phyloP scores from a whole-genome alignment of 257 asterid species.

The Gentiana straminea region DNA sequence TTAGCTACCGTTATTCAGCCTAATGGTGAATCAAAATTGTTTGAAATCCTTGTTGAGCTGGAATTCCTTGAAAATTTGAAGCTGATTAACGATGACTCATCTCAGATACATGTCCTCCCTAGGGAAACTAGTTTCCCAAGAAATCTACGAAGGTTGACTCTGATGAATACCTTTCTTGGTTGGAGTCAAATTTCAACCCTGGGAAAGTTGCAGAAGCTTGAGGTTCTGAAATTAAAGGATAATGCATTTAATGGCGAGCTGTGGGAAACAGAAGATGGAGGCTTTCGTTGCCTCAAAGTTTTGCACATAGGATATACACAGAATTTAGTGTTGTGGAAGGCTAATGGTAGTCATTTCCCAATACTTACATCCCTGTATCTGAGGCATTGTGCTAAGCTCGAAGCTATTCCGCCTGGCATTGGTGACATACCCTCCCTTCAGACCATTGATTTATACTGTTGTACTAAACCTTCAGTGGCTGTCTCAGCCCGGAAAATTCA shows the following conservation, averaged over 20 bases:
- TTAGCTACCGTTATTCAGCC: constrained; percentile 26
- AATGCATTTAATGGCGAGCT: constrained; percentile 13
- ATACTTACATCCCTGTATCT: constrained; percentile 16
- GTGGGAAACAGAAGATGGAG: constrained; percentile 17
- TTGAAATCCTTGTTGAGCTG: constrained; percentile 30
- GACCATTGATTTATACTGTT: constrained; percentile 11
- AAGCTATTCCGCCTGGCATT: constrained; percentile 16
- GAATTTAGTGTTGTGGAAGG: constrained; percentile 18
- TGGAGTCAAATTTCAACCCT: constrained; percentile 16
- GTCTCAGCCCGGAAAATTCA: constrained; percentile 19
- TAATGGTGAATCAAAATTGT: constrained; percentile 15
- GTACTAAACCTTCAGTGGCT: constrained; percentile 13
- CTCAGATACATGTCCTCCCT: constrained; percentile 9
- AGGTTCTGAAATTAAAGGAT: constrained; percentile 22
- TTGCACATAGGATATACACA: constrained; percentile 12
- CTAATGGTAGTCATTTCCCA: constrained; percentile 18
- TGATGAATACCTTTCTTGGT: constrained; percentile 11
- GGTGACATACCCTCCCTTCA: constrained; percentile 19
- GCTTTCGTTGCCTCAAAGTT: constrained; percentile 16
- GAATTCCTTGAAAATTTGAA: constrained; percentile 34
- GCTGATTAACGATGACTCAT: constrained; percentile 26
- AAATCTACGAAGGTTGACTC: constrained; percentile 12
- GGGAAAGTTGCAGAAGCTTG: constrained; percentile 12
- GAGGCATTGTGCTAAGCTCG: constrained; percentile 14
- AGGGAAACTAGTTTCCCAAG: constrained; percentile 11